Evolutionary conservation across 306 rosid genomes (phyloP).

Genomic region (Boehmeria nivea): DNA sequence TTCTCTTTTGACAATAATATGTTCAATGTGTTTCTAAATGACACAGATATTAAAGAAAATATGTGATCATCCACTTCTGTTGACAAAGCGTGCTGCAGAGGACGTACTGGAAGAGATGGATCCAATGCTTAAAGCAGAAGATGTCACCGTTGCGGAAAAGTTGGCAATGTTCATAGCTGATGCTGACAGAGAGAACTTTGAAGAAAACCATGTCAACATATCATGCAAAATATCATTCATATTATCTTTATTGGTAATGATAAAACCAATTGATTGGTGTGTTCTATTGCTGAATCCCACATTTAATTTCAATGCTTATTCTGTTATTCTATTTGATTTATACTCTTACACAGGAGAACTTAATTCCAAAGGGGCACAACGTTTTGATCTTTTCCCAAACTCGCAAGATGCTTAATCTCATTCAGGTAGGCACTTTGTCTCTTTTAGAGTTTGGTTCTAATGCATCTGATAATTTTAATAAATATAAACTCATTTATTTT

Average conservation of each 20-base stretch:
- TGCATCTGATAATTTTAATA: too few relatives aligned
- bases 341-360: slow-evolving; percentile 44
- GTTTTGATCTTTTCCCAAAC: slow-evolving; percentile 93
- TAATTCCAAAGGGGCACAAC: slow-evolving; percentile 72
- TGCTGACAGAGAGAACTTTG: slow-evolving; percentile 56
- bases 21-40: slow-evolving; percentile 16
- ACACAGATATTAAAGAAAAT: slow-evolving; percentile 83
- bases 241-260: slow-evolving; percentile 66
- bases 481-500: too few relatives aligned
- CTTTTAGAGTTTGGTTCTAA: too few relatives aligned
- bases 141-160: slow-evolving; percentile 57
- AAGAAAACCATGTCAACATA: slow-evolving; percentile 46
- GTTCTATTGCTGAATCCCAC: too few relatives aligned
- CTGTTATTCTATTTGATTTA: slow-evolving; percentile 7
- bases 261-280: slow-evolving; percentile 7
- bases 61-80: slow-evolving; percentile 82
- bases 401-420: slow-evolving; percentile 93
- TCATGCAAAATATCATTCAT: slow-evolving; percentile 86
- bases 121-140: slow-evolving; percentile 59
- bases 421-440: slow-evolving; percentile 50
- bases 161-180: slow-evolving; percentile 76
- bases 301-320: background rate
- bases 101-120: slow-evolving; percentile 90
- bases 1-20: slow-evolving; percentile 4
- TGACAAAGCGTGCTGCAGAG: slow-evolving; percentile 93